These are phyloP conservation scores for Schoenoplectus tabernaemontani DNA, from an alignment of 202 grass and related monocot species.

Conservation along the genomic window DNA sequence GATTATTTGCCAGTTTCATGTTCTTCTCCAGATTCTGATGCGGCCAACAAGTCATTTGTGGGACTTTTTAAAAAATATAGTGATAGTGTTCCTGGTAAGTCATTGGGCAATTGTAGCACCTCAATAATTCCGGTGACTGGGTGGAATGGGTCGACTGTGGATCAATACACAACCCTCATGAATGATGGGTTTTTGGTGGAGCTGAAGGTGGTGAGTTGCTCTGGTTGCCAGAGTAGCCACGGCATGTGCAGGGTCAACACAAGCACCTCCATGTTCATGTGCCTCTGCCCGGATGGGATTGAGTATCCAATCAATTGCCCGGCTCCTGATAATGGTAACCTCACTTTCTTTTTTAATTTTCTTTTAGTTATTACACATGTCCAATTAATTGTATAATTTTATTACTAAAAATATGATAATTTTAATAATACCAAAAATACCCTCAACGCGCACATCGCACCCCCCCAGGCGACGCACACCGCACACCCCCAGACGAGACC, in stretches of 20 bases:
- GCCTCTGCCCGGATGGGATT: slow-evolving; percentile 19
- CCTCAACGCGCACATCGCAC: no score
- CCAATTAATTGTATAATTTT: no score
- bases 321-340: neutral
- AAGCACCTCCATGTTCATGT: neutral
- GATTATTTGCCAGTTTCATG: neutral
- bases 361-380: no score
- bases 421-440: no score
- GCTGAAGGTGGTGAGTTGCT: slow-evolving; percentile 5
- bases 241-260: slow-evolving; percentile 23
- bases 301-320: neutral
- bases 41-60: neutral
- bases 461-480: no score
- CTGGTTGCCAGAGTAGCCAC: neutral
- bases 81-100: neutral
- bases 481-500: no score
- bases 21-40: neutral
- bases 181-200: slow-evolving; percentile 21
- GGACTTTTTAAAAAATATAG: neutral
- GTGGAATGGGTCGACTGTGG: neutral
- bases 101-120: slow-evolving; percentile 8
- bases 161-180: neutral
- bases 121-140: slow-evolving; percentile 24
- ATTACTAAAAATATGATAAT: no score
- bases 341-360: neutral